Evolutionary conservation across 805 yeast genomes (phyloP).

Genomic region (Kuraishia hungarica): DNA sequence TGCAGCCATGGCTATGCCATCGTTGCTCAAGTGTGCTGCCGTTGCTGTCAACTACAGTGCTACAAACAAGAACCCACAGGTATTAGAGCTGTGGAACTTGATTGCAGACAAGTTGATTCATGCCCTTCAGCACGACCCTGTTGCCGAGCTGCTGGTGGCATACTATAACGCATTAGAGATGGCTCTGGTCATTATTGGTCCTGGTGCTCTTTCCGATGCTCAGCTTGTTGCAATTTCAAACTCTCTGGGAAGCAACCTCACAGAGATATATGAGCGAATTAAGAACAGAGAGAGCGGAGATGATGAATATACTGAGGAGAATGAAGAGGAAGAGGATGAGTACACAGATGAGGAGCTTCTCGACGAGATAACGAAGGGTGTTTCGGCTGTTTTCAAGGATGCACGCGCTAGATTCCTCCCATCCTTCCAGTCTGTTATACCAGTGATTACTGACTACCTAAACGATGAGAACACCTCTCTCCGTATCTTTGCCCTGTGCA

Average conservation of each 20-base stretch:
- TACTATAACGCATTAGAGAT: constrained; percentile 67
- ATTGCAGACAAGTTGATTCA: constrained; percentile 60
- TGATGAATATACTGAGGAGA: constrained; percentile 83
- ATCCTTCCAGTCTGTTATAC: constrained; percentile 55
- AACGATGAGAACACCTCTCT: constrained; percentile 60
- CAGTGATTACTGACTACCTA: constrained; percentile 53
- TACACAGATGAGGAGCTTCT: constrained; percentile 83
- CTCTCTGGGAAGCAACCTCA: constrained; percentile 51
- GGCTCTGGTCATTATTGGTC: constrained; percentile 61
- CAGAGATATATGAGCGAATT: constrained; percentile 64
- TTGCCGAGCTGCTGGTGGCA: constrained; percentile 71
- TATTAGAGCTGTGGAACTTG: constrained; percentile 62
- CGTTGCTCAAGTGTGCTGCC: constrained; percentile 56
- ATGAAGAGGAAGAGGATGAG: constrained; percentile 78
- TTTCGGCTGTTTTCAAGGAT: constrained; percentile 62
- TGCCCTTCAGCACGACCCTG: constrained; percentile 70
- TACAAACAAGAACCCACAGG: constrained; percentile 40
- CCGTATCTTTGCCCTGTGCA: constrained; percentile 70
- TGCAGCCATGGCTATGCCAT: constrained; percentile 81
- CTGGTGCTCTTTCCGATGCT: constrained; percentile 42
- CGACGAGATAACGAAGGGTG: constrained; percentile 74
- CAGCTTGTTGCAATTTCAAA: constrained; percentile 50
- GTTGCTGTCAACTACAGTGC: constrained; percentile 46
- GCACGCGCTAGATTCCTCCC: constrained; percentile 50
- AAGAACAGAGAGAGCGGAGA: constrained; percentile 65